Base-by-base conservation (phyloP, 108 stramenopile species). In the Discostella pseudostelligera region DNA sequence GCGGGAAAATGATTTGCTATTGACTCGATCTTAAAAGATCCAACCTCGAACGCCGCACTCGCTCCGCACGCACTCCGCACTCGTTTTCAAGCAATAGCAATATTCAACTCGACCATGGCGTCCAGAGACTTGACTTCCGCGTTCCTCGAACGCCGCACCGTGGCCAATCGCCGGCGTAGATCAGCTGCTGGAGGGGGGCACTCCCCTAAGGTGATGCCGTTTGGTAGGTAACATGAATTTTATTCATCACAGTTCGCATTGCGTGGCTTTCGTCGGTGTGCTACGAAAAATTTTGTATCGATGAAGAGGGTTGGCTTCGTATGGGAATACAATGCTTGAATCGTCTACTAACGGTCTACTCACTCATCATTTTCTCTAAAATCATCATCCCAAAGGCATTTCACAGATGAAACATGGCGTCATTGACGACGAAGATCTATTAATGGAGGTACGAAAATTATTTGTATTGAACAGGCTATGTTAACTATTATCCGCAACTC, bases 91-190 rank as follows among this genome's bases (percentile, higher is more conserved):
- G 32, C 32, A 32, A 32, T 32, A 32, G 32, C 32, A 32, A 32
- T 32, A 32, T 4, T 32, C 49, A 54, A 32, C 53, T 32, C 24
- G 55, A 83, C 66, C 60, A 94, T 94, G 93, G 93, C 93, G 49
- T 82, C 85, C n/a, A 88, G 93, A 58, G 93, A 94, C 76, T 72
- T 94, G 42, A 94, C 93, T 13, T 59, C 82, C 6, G 67, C 85
- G 51, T 94, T 90, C 60, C 49, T 88, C 12, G 87, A 94, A 48
- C 86, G 87, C 12, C 84, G 93, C 9, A 65, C 88, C 11, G 84
- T 82, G 16, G 84, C 89, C 7, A 74, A 86, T 48, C 48, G 79
- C 25, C 81, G 85, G 8, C 86, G 93, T 0, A 39, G 83, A 56
- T 56, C 82, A 17, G 49, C 59, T 4, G 3, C 32, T 32, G 32